Evolutionary conservation across 495 filamentous ascomycete genomes (phyloP).

Genomic region (Penicillium waksmanii): DNA sequence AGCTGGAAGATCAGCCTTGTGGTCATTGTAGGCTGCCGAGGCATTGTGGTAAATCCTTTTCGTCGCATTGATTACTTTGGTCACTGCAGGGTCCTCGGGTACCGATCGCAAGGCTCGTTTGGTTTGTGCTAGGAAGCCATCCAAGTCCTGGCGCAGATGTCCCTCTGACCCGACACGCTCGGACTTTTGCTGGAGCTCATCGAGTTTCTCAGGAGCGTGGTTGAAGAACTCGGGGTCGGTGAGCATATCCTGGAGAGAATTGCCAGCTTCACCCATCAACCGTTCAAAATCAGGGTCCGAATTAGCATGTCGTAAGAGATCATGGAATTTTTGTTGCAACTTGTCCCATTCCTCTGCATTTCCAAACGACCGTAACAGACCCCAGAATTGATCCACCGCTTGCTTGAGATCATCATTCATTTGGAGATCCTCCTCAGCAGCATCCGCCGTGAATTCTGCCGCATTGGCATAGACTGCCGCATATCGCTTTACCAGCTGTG

Average conservation of each 20-base stretch:
- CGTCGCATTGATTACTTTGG: constrained; percentile 66
- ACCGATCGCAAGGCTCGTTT: constrained; percentile 70
- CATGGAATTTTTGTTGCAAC: constrained; percentile 65
- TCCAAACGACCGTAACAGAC: constrained; percentile 76
- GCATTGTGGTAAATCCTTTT: constrained; percentile 67
- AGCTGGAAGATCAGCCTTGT: constrained; percentile 69
- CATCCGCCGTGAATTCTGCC: constrained; percentile 61
- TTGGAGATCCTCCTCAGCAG: constrained; percentile 69
- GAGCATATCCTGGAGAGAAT: constrained; percentile 77
- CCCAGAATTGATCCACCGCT: constrained; percentile 78
- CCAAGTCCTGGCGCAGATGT: constrained; percentile 70
- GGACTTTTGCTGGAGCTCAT: constrained; percentile 70
- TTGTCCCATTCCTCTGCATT: constrained; percentile 73
- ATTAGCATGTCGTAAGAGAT: constrained; percentile 72
- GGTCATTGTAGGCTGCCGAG: constrained; percentile 58
- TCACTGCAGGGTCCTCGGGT: constrained; percentile 68
- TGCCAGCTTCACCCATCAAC: constrained; percentile 70
- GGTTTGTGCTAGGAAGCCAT: constrained; percentile 69
- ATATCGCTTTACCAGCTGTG: constrained; percentile 76
- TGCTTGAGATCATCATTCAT: constrained; percentile 74
- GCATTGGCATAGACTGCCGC: constrained; percentile 75
- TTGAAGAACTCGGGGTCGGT: constrained; percentile 85
- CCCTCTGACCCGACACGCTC: constrained; percentile 65
- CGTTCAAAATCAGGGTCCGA: constrained; percentile 83
- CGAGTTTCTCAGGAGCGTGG: constrained; percentile 68